Evolutionary conservation across 441 rosid genomes (phyloP).

Genomic region (Aleurites moluccanus): DNA sequence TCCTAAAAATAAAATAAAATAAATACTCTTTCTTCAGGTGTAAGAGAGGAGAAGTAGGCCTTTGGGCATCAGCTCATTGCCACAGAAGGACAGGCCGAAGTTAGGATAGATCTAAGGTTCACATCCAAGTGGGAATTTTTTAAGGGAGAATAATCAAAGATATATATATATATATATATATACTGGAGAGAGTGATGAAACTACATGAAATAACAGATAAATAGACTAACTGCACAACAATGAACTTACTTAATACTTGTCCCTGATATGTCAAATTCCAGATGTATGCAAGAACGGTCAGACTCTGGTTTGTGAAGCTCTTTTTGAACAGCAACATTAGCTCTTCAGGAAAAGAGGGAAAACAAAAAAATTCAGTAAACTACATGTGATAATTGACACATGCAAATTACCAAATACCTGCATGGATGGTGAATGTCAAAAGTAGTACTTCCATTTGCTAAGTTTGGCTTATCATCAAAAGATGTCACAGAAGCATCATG

Average conservation of each 20-base stretch:
- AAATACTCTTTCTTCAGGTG: neutral
- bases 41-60: neutral
- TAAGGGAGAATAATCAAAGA: neutral
- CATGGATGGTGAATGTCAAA: slow-evolving; percentile 85
- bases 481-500: slow-evolving; percentile 47
- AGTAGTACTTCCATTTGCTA: slow-evolving; percentile 59
- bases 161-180: no score
- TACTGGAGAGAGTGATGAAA: neutral
- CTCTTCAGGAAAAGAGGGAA: slow-evolving; percentile 48
- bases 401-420: slow-evolving; percentile 46
- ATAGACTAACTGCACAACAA: neutral
- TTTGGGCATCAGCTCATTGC: neutral
- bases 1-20: neutral
- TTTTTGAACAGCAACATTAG: slow-evolving; percentile 64
- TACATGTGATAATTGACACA: slow-evolving; percentile 1
- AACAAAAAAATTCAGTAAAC: slow-evolving; percentile 21
- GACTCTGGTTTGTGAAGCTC: slow-evolving; percentile 93
- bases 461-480: slow-evolving; percentile 34
- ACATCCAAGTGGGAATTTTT: neutral
- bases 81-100: neutral
- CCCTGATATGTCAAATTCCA: slow-evolving; percentile 80
- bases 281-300: slow-evolving; percentile 90
- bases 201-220: neutral
- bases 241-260: slow-evolving; percentile 67
- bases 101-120: neutral